Evolutionary conservation across 1,284 basidiomycete species (phyloP), one percentile per base, ranked within the genome.

Genomic region (Ustilago trichophora): DNA sequence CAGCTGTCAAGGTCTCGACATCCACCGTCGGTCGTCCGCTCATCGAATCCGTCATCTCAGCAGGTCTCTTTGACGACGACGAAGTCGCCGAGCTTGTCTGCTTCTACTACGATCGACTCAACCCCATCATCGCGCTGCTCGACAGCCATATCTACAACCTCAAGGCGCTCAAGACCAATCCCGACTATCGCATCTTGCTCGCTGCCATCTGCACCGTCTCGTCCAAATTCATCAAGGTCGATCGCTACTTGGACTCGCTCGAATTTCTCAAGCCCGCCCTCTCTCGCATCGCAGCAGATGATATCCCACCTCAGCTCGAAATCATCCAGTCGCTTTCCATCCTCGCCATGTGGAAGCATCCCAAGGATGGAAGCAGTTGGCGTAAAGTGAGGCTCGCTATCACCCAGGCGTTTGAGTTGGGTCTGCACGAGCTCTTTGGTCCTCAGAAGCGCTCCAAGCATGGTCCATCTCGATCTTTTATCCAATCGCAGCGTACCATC

Each of bases 301-400:
- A 74, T 87, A 87, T 16, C 83, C 89, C 32, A 88, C 90, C 11
- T 90, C 92, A 77, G 85, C 87, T 29, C 89, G 91, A 71, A 85
- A 85, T 26, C 88, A 87, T 86, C 89, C 91, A 93, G 81, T 89
- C 90, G 25, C 91, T 91, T 79, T 88, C 89, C 10, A 91, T 91
- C 72, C 84, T 92, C 51, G 90, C 88, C 32, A 92, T 92, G 82
- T 93, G 91, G 91, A 89, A 87, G 82, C 90, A 82, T 38, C 76
- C 82, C 13, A 76, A 77, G 38, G 83, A 83, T 46, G 73, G 74
- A 10, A 80, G 79, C 21, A 73, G 75, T 16, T 83, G 82, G 82
- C 64, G 81, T 27, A 78, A 80, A 52, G 72, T 82, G 3, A 80
- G 82, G 9, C 31, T 66, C 25, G 73, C 69, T 18, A 71, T 70